phyloP scores from a whole-genome alignment of 2,329 filamentous ascomycete species.

The Pyricularia pennisetigena region DNA sequence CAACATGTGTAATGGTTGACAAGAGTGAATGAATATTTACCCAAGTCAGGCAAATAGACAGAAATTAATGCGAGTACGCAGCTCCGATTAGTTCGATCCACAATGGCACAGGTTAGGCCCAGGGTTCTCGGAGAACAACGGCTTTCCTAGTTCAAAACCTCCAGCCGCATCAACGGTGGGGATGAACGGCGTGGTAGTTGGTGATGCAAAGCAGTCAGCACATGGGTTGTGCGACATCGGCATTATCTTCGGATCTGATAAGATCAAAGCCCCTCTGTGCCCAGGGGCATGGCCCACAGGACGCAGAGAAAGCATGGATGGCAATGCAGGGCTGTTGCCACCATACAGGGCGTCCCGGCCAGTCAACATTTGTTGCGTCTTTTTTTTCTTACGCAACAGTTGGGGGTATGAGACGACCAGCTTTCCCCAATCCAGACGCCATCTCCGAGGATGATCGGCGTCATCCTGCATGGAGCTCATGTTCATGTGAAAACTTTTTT shows the following conservation, averaged over 20 bases:
- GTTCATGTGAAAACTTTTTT: neutral
- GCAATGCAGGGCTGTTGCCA: slow-evolving; percentile 1
- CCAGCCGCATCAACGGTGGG: neutral
- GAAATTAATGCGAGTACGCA: neutral
- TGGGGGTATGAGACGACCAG: neutral
- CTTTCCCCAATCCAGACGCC: neutral
- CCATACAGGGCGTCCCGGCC: neutral
- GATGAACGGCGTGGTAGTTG: neutral
- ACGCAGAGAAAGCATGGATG: neutral
- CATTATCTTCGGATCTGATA: slow-evolving; percentile 45
- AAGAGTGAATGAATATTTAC: neutral
- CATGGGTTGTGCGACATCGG: slow-evolving; percentile 28
- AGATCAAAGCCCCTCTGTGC: slow-evolving; percentile 25
- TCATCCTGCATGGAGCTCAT: neutral
- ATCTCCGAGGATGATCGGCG: neutral
- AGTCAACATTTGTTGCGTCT: neutral
- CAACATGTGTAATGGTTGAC: neutral
- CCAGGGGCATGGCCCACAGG: slow-evolving; percentile 11
- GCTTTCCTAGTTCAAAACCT: neutral
- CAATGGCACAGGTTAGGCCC: neutral
- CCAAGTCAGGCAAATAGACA: neutral
- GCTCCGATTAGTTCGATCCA: neutral
- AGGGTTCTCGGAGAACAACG: neutral
- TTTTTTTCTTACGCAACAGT: neutral
- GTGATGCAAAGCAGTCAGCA: neutral